A percentile compares a stretch with the other conserved stretches of the same genome.
phyloP scores from a whole-genome alignment of 352 stramenopile species.

The Globisporangium megalacanthum region DNA sequence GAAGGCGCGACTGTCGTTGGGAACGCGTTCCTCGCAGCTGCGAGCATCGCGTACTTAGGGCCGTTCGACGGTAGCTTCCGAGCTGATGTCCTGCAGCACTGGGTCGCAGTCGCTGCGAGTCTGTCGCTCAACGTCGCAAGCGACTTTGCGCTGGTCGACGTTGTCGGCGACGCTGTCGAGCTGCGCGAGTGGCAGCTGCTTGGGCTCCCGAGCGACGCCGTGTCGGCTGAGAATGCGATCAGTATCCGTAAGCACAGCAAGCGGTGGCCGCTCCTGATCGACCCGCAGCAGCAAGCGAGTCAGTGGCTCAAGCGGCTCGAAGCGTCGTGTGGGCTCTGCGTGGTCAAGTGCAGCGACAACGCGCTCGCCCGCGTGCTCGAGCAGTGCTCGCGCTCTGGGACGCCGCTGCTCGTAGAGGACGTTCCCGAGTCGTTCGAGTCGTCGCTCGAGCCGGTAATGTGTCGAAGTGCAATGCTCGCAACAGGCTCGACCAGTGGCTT shows the following conservation, averaged over 20 bases:
- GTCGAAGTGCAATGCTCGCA: conserved; percentile 5
- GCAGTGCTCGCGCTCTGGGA: conserved; percentile 25
- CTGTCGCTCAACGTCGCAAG: conserved; percentile 26
- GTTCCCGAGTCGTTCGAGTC: conserved; percentile 47
- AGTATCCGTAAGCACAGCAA: conserved; percentile 80
- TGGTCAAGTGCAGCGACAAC: conserved; percentile 57
- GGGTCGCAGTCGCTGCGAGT: conserved; percentile 18
- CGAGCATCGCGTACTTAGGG: conserved; percentile 54
- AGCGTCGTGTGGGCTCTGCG: conserved; percentile 46
- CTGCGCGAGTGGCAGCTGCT: conserved; percentile 87
- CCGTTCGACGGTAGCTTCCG: conserved; percentile 56
- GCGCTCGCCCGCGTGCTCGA: conserved; percentile 37
- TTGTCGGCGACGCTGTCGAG: conserved; percentile 75
- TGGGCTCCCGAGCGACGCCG: conserved; percentile 83
- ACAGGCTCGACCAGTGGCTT: not conserved
- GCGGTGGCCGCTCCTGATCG: conserved; percentile 92
- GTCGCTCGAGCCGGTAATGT: conserved; percentile 48
- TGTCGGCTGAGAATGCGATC: conserved; percentile 89
- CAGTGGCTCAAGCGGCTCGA: conserved; percentile 91
- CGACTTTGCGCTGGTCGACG: conserved; percentile 51
- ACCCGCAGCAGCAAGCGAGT: conserved; percentile 91
- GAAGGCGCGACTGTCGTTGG: conserved; percentile 43
- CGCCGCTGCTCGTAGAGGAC: conserved; percentile 55
- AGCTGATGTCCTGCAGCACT: conserved; percentile 24
- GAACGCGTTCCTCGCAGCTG: conserved; percentile 59